phyloP scores from a whole-genome alignment of 352 stramenopile genomes.

The Aphanomyces cochlioides region DNA sequence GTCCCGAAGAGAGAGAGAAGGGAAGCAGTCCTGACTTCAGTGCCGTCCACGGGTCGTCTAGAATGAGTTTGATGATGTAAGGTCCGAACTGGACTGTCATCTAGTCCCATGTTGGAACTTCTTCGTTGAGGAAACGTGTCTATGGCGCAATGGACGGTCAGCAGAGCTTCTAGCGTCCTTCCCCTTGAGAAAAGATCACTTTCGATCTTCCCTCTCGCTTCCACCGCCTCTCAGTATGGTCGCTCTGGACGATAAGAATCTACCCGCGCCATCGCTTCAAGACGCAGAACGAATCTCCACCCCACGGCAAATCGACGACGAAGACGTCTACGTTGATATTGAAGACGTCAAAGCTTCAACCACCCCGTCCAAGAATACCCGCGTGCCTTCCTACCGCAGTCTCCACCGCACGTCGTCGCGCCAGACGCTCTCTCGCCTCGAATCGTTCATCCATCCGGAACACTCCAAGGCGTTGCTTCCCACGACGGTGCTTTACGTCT shows the following conservation, averaged over 20 bases:
- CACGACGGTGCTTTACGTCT: constrained; percentile 41
- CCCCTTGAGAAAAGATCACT: not conserved
- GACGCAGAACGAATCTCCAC: not conserved
- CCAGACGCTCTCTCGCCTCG: constrained; percentile 11
- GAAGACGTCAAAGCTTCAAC: not conserved
- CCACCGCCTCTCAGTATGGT: not conserved
- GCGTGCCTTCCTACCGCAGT: not conserved
- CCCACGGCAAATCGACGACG: constrained; percentile 11
- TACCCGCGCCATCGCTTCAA: not conserved
- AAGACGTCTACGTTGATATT: constrained; percentile 19
- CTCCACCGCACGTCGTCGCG: constrained; percentile 19
- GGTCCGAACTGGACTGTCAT: too few relatives aligned
- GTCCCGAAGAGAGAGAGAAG: too few relatives aligned
- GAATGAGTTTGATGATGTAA: too few relatives aligned
- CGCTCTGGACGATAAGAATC: not conserved
- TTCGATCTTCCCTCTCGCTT: not conserved
- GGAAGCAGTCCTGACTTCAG: too few relatives aligned
- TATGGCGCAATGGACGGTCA: too few relatives aligned
- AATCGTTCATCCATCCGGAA: constrained; percentile 15
- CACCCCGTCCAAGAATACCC: not conserved
- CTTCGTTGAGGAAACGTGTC: too few relatives aligned
- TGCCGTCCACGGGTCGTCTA: too few relatives aligned
- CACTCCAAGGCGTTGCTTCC: constrained; percentile 23
- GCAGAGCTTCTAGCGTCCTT: not conserved
- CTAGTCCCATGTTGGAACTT: too few relatives aligned